A percentile compares a stretch with the other conserved stretches of the same genome.
These are phyloP conservation scores for Diatrype stigma DNA, from an alignment of 2,329 filamentous ascomycete genomes.

Conservation along the genomic window DNA sequence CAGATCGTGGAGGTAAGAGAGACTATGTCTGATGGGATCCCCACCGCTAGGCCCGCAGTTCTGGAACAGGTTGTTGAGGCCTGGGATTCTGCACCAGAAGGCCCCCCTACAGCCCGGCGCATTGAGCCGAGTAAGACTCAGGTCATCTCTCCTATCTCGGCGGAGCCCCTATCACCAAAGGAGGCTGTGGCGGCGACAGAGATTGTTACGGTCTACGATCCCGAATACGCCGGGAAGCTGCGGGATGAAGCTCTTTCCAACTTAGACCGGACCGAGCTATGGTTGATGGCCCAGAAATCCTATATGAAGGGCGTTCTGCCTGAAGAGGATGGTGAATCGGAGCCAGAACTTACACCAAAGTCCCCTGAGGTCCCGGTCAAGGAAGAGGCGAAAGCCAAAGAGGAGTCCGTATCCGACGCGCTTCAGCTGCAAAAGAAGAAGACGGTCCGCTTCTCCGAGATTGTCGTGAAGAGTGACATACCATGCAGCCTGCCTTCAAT, in stretches of 20 bases:
- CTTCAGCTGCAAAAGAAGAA: constrained; percentile 53
- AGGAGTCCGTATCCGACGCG: constrained; percentile 21
- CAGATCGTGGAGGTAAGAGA: constrained; percentile 60
- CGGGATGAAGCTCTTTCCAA: constrained; percentile 67
- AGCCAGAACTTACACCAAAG: constrained; percentile 33
- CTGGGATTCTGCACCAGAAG: constrained; percentile 22
- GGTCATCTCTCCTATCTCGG: constrained; percentile 27
- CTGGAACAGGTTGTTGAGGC: constrained; percentile 35
- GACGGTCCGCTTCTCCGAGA: constrained; percentile 68
- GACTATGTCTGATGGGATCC: constrained; percentile 57
- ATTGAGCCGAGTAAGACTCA: constrained; percentile 23
- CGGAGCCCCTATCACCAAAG: constrained; percentile 37
- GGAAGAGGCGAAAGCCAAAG: constrained; percentile 24
- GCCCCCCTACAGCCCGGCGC: constrained; percentile 24
- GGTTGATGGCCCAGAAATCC: constrained; percentile 77
- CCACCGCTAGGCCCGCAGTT: constrained; percentile 58
- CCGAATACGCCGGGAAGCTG: constrained; percentile 70
- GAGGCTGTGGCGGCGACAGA: constrained; percentile 58
- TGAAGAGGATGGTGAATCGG: constrained; percentile 37
- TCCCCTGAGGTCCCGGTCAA: constrained; percentile 30
- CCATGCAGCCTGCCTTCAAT: constrained; percentile 49
- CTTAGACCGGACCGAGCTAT: constrained; percentile 78
- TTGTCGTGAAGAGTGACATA: constrained; percentile 39
- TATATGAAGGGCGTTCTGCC: constrained; percentile 68
- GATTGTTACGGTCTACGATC: constrained; percentile 67